Evolutionary conservation across 2,329 filamentous ascomycete genomes (phyloP).

Genomic region (Coniochaeta sp.): DNA sequence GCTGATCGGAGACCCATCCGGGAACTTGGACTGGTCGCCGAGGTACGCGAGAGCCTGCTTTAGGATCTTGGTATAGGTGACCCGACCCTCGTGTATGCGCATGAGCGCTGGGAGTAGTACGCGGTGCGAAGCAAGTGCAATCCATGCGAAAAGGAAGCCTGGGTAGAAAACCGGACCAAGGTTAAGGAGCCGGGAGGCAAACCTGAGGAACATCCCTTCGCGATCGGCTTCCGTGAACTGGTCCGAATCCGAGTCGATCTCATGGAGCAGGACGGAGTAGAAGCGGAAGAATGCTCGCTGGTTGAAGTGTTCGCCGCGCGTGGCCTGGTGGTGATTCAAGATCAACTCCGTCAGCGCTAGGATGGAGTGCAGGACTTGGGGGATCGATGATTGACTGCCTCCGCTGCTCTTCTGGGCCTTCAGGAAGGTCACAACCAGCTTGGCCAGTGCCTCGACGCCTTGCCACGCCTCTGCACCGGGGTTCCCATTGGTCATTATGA

Average conservation of each 20-base stretch:
- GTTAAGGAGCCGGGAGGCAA: constrained; percentile 64
- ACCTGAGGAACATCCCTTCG: constrained; percentile 61
- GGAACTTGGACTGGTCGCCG: constrained; percentile 70
- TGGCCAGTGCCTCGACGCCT: constrained; percentile 73
- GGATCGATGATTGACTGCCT: constrained; percentile 54
- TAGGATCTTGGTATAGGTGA: constrained; percentile 65
- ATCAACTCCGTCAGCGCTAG: constrained; percentile 73
- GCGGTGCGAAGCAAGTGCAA: constrained; percentile 75
- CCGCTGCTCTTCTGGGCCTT: constrained; percentile 61
- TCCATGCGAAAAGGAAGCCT: constrained; percentile 80
- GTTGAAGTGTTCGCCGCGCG: constrained; percentile 74
- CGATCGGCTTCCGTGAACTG: constrained; percentile 55
- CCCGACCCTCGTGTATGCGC: constrained; percentile 66
- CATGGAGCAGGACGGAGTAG: constrained; percentile 74
- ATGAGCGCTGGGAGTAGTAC: constrained; percentile 77
- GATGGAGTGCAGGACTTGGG: constrained; percentile 69
- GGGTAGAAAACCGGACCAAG: constrained; percentile 73
- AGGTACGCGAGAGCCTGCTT: constrained; percentile 67
- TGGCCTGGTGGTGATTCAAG: constrained; percentile 77
- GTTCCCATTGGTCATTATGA: constrained; percentile 53
- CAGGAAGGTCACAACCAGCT: constrained; percentile 70
- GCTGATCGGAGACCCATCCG: constrained; percentile 55
- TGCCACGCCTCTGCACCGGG: constrained; percentile 41
- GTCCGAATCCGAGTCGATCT: constrained; percentile 55
- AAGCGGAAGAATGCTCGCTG: constrained; percentile 88